Conservation (phyloP, 23 red algal species). For the Gracilariopsis chorda region DNA sequence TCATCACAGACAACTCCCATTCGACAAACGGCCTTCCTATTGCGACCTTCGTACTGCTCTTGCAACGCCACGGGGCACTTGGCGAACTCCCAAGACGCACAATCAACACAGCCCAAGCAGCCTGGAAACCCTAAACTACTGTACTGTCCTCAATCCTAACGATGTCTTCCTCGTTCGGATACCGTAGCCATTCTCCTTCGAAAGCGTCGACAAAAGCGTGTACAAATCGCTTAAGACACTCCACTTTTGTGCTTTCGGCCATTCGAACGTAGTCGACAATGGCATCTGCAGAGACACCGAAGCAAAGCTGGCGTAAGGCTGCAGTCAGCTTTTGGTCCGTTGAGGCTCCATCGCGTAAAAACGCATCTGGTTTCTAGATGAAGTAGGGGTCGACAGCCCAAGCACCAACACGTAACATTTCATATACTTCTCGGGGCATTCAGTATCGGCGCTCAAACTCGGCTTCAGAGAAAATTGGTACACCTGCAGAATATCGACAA, state of each 20-base stretch:
- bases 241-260: not conserved
- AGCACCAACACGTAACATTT: not conserved
- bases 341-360: not conserved
- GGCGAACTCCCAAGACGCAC: not conserved
- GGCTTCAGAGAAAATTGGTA: not conserved
- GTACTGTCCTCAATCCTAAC: not conserved
- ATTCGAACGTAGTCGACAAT: not conserved
- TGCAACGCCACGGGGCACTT: slow-evolving; percentile 1
- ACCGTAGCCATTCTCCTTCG: not conserved
- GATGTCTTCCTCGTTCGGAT: not conserved
- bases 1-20: slow-evolving; percentile 41
- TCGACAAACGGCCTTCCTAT: not conserved
- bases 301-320: not conserved
- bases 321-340: not conserved
- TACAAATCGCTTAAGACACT: not conserved
- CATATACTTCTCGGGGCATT: not conserved
- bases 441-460: not conserved
- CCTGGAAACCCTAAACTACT: not conserved
- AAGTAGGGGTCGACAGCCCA: not conserved
- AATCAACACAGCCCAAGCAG: not conserved
- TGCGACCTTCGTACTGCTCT: not conserved
- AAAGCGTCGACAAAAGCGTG: not conserved
- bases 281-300: not conserved
- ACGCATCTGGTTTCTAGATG: not conserved
- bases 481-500: not conserved